Evolutionary conservation across 495 filamentous ascomycete species (phyloP).

Genomic region (Daldinia decipiens): DNA sequence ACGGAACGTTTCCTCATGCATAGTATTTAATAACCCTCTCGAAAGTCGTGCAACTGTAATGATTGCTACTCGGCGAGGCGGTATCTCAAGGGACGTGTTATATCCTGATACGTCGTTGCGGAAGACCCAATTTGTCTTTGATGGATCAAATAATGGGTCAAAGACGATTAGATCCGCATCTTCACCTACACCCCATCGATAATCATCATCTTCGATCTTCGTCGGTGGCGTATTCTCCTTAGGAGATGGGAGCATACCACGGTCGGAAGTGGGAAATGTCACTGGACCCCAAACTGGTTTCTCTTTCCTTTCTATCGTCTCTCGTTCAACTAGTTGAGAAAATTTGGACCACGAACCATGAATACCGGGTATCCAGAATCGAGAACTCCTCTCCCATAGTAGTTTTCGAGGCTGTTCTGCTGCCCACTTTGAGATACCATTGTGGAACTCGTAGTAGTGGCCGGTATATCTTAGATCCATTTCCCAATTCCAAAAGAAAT

Average conservation of each 20-base stretch:
- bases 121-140: conserved; percentile 64
- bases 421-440: conserved; percentile 58
- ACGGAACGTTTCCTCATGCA: conserved; percentile 82
- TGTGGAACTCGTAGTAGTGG: conserved; percentile 65
- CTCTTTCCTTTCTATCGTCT: conserved; percentile 33
- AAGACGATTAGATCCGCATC: conserved; percentile 66
- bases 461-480: conserved; percentile 68
- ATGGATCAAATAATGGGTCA: conserved; percentile 62
- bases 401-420: conserved; percentile 64
- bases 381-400: conserved; percentile 59
- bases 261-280: conserved; percentile 30
- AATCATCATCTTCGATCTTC: conserved; percentile 57
- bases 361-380: conserved; percentile 58
- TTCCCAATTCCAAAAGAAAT: conserved; percentile 71
- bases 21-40: conserved; percentile 74
- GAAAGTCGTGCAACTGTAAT: conserved; percentile 78
- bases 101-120: conserved; percentile 80
- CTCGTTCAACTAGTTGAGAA: conserved; percentile 54
- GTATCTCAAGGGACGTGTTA: conserved; percentile 66
- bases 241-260: conserved; percentile 40
- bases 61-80: conserved; percentile 80
- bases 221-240: conserved; percentile 58
- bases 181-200: conserved; percentile 69
- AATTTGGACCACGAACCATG: conserved; percentile 60
- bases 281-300: conserved; percentile 45